Base-by-base conservation (phyloP, 1,284 basidiomycete genomes). In the Apiotrichum gracile region DNA sequence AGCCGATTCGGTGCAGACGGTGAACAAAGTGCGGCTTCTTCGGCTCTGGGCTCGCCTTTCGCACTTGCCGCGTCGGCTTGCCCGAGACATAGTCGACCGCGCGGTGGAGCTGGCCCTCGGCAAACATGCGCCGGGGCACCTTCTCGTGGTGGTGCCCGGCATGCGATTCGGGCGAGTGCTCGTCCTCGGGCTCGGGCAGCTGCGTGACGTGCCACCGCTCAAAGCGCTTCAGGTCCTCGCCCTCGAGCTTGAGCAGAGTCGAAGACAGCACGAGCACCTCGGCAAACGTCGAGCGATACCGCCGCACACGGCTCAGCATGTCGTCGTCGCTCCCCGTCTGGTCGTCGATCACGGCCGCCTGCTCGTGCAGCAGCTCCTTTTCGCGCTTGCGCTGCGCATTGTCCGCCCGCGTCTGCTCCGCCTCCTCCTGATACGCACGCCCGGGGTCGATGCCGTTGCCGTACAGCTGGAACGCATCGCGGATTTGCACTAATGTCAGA, bases 211-310 rank as follows among this genome's bases (percentile, higher is more conserved):
- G 58, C 55, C 66, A 66, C 40, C 73, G 54, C 49, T 75, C 75
- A 45, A 75, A 76, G 19, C 52, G 58, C 24, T 68, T 58, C 55
- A 64, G 49, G 40, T 75, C 69, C 21, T 66, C 61, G 12, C 74
- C 75, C 45, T 72, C 66, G 6, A 77, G 63, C 38, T 62, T 62
- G 51, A 75, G 69, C 33, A 76, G 55, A 8, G 65, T 67, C n/a
- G 66, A 63, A 2, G 69, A 72, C 0, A 71, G 38, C 0, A 76
- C 73, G 2, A 77, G 64, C 19, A 76, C 61, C 51, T 69, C 65
- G 14, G 76, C 76, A 54, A 75, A 77, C 0, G 69, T 68, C 46
- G 66, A 58, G 22, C 76, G 65, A 47, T 77, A 77, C 37, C 61
- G 44, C 16, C 58, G 43, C 6, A 71, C 66, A 9, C 67, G 48